Conservation (phyloP, 78 protist species). For the Monosiga brevicollis region DNA sequence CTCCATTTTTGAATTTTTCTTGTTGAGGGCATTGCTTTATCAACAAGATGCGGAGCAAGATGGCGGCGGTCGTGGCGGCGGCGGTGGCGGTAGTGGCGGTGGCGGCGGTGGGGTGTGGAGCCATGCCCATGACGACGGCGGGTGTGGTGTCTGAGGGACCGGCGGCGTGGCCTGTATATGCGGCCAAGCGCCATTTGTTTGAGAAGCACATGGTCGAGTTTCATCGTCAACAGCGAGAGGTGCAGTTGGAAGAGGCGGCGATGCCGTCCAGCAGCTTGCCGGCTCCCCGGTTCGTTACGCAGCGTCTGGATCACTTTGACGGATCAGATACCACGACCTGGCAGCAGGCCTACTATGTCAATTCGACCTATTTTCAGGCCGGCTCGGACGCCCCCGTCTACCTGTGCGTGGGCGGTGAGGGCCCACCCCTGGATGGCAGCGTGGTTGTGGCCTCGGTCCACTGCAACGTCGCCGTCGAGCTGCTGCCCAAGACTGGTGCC, state of each 20-base stretch:
- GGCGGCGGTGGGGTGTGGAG: not conserved
- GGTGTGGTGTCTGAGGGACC: not conserved
- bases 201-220: not conserved
- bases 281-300: not conserved
- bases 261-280: not conserved
- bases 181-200: not conserved
- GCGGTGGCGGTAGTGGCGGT: not conserved
- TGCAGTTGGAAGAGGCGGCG: not conserved
- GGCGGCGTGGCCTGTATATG: not conserved
- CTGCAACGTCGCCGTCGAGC: conserved; percentile 52
- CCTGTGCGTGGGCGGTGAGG: conserved; percentile 55
- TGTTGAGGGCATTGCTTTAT: no score
- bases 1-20: not conserved
- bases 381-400: conserved; percentile 28
- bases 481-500: conserved; percentile 18
- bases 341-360: conserved; percentile 29
- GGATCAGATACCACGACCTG: conserved; percentile 4
- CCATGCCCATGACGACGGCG: not conserved
- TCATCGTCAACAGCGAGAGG: not conserved
- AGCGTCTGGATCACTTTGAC: conserved; percentile 40
- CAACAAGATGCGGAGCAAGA: no score
- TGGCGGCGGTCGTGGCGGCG: no score
- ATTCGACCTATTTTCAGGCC: conserved; percentile 19
- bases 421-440: conserved; percentile 29
- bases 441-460: conserved; percentile 21